Evolutionary conservation across 176 grass and related monocot species (phyloP), one percentile per base, ranked within the genome.

Genomic region (Cymbopogon citratus): DNA sequence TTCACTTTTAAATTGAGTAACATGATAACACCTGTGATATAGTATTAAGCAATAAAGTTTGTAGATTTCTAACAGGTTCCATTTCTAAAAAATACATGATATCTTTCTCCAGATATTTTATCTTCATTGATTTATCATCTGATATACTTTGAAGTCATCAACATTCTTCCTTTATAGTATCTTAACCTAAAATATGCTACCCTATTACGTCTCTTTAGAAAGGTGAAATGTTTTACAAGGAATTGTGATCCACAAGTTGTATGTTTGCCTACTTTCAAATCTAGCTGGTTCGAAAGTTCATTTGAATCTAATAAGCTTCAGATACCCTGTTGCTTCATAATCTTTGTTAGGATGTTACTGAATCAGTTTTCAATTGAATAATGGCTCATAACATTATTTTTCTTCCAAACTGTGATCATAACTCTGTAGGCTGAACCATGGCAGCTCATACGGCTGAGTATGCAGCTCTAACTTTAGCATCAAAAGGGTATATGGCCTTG

Each of bases 61-160:
- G 41, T 38, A 48, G 14, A 48, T 40, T 62, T 51, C 15, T 74
- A 28, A 43, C 40, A 65, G 25, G 13, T 68, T 38, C 48, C 69
- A 12, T 61, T 61, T 68, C 35, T 66, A 71, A 26, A 74, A 86
- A 86, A 24, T 70, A 49, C 13, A 72, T 54, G 45, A 74, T 73
- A 19, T 40, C 4, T 63, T 77, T 76, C 10, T 23, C 71, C 23
- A 69, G 21, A 77, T 43, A 38, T 87, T 36, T 76, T 39, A 12
- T 68, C 45, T 21, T 27, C n/a, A 69, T 70, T 48, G 41, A 69
- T 46, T 52, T 48, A 38, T 71, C 40, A 81, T 76, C 27, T 81
- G 40, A 16, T 67, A 12, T 48, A 59, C 67, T 39, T 69, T 41
- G 10, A 40, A 24, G 1, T 41, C 66, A 56, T 69, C 29, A 80